Evolutionary conservation across 2,329 filamentous ascomycete species (phyloP), one percentile per base, ranked within the genome.

Genomic region (Penicillium rolfsii): DNA sequence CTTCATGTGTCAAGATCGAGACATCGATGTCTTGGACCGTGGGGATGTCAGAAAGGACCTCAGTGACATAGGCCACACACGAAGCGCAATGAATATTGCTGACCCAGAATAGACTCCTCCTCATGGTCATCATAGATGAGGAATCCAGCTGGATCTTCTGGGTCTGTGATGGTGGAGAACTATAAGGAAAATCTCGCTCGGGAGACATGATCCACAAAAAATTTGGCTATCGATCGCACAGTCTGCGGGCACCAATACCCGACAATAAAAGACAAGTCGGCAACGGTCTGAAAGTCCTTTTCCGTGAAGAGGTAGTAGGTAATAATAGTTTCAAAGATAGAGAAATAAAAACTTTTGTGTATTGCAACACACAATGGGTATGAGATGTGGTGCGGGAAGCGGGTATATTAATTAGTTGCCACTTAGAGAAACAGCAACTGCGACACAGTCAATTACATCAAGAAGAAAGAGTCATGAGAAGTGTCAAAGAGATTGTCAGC

Each of bases 31-130:
- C 64, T 11, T 63, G 63, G 49, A 80, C 71, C 4, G 77, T 70
- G 14, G 68, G 68, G 5, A 75, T 68, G 45, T 75, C 71, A 0
- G 71, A 73, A 1, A 82, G 70, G n/a, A 81, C 72, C 67, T 79
- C 77, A 36, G 75, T 75, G 50, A 80, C 76, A 65, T 81, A 79
- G 49, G 78, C 71, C 24, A 82, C 78, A 60, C 80, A 82, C 22
- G 80, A 82, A 16, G 79, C 71, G 65, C 80, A 82, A 66, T 82
- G 80, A 41, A 82, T 76, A 61, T 82, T 82, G 60, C 77, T 78
- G 53, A 81, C 78, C 58, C 81, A 76, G 33, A 82, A 76, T 24
- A 75, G 65, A 61, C 72, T 76, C 54, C 58, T 67, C 54, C 66
- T 65, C 7, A 30, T 53, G 38, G 59, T 41, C 5, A 11, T 12